phyloP scores from a whole-genome alignment of 2,329 filamentous ascomycete species.

The Trichoderma koningii region DNA sequence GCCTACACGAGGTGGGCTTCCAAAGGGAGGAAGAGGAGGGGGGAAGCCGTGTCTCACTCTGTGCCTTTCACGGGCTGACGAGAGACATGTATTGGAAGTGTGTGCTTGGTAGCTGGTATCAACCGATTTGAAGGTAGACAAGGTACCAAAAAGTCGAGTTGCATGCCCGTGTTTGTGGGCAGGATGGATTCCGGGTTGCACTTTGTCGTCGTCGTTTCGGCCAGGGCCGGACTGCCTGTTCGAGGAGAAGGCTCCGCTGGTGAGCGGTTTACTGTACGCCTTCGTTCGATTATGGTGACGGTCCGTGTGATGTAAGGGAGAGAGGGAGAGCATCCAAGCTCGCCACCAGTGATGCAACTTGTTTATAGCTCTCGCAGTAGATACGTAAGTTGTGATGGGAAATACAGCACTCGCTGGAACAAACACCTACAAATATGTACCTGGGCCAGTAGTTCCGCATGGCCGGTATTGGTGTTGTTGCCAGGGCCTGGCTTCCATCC shows the following conservation, averaged over 20 bases:
- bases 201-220: neutral
- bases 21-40: too few species aligned
- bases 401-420: neutral
- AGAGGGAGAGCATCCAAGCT: neutral
- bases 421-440: neutral
- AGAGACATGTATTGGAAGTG: too few species aligned
- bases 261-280: neutral
- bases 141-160: neutral
- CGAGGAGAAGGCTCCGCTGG: neutral
- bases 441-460: conserved; percentile 9
- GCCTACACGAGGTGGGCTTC: too few species aligned
- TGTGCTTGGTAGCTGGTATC: too few species aligned
- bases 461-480: neutral
- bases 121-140: too few species aligned
- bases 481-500: neutral
- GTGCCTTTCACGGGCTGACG: too few species aligned
- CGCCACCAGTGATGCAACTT: neutral
- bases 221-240: conserved; percentile 20
- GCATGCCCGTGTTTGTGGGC: neutral
- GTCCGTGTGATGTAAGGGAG: neutral
- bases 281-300: neutral
- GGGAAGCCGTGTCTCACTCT: too few species aligned
- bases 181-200: neutral
- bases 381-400: neutral
- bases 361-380: neutral